A percentile compares a stretch with the other conserved stretches of the same genome.
Evolutionary conservation across 148 eudicot genomes (phyloP).

Genomic region (Fagopyrum tataricum): DNA sequence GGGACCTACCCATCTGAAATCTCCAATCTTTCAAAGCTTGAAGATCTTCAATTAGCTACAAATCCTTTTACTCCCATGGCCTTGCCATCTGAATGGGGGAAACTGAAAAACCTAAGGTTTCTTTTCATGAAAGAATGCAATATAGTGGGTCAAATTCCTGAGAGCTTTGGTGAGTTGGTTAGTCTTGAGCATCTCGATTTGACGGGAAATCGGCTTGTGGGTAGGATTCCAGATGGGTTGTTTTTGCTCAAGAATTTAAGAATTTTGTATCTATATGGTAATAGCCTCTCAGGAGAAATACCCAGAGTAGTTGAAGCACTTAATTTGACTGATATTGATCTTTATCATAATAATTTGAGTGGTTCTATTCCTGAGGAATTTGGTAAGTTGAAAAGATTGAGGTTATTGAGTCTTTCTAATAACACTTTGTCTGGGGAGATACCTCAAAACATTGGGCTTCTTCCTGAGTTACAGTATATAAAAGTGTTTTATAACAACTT

Average conservation of each 20-base stretch:
- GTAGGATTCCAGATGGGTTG: conserved; percentile 51
- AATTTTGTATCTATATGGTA: conserved; percentile 34
- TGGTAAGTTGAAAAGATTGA: conserved; percentile 27
- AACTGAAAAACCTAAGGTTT: conserved; percentile 23
- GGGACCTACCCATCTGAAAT: conserved; percentile 54
- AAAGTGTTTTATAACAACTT: conserved; percentile 37
- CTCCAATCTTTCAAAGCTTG: conserved; percentile 40
- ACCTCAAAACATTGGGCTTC: conserved; percentile 34
- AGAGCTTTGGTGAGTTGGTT: conserved; percentile 29
- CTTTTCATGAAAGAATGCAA: conserved; percentile 36
- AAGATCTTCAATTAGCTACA: conserved; percentile 21
- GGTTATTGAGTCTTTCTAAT: conserved; percentile 23
- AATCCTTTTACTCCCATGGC: conserved; percentile 29
- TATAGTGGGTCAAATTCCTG: conserved; percentile 52
- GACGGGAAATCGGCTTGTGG: conserved; percentile 30
- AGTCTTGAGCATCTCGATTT: conserved; percentile 52
- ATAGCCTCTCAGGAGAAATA: conserved; percentile 43
- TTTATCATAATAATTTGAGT: conserved; percentile 31
- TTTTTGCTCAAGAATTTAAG: conserved; percentile 51
- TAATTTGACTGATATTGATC: conserved; percentile 34
- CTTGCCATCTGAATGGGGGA: conserved; percentile 45
- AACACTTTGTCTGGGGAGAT: conserved; percentile 39
- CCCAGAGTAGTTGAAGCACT: conserved; percentile 37
- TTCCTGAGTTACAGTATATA: conserved; percentile 27
- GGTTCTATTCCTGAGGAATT: conserved; percentile 43